These are phyloP conservation scores for Venturiaceae sp. DNA, from an alignment of 2,329 filamentous ascomycete genomes.

Conservation along the genomic window DNA sequence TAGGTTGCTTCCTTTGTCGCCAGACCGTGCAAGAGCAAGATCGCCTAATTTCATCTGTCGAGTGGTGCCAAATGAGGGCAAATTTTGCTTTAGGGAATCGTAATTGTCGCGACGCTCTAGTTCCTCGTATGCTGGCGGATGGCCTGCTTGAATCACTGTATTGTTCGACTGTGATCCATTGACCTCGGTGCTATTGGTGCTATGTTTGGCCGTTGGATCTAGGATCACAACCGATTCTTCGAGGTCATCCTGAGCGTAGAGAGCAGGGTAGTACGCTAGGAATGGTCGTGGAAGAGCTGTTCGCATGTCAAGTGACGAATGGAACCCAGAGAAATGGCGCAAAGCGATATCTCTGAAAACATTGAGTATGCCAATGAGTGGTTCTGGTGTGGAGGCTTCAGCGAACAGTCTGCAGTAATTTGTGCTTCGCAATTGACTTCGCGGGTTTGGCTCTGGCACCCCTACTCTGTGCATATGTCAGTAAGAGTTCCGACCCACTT, in stretches of 20 bases:
- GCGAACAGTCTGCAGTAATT: slow-evolving; percentile 8
- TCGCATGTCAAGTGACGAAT: slow-evolving; percentile 32
- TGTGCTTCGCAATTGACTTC: slow-evolving; percentile 7
- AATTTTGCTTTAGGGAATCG: background rate
- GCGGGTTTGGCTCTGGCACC: slow-evolving; percentile 21
- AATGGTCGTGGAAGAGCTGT: slow-evolving; percentile 29
- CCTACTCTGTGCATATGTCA: slow-evolving; percentile 19
- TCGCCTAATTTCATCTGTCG: slow-evolving; percentile 5
- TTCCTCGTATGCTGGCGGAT: slow-evolving; percentile 21
- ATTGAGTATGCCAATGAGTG: slow-evolving; percentile 19
- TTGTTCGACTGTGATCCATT: background rate
- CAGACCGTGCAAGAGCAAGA: slow-evolving; percentile 11
- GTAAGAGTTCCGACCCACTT: background rate
- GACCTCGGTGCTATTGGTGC: slow-evolving; percentile 20
- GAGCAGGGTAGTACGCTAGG: slow-evolving; percentile 31
- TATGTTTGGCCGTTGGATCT: slow-evolving; percentile 20
- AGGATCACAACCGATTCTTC: slow-evolving; percentile 17
- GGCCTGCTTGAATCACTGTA: slow-evolving; percentile 12
- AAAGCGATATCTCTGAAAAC: slow-evolving; percentile 28
- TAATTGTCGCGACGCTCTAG: slow-evolving; percentile 18
- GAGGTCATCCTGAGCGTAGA: slow-evolving; percentile 26
- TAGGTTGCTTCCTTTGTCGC: slow-evolving; percentile 25
- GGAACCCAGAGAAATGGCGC: slow-evolving; percentile 34
- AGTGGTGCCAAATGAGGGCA: slow-evolving; percentile 2
- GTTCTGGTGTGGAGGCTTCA: slow-evolving; percentile 13